These are phyloP conservation scores for Mediolabrus comicus DNA, from an alignment of 108 stramenopile genomes.

Conservation along the genomic window DNA sequence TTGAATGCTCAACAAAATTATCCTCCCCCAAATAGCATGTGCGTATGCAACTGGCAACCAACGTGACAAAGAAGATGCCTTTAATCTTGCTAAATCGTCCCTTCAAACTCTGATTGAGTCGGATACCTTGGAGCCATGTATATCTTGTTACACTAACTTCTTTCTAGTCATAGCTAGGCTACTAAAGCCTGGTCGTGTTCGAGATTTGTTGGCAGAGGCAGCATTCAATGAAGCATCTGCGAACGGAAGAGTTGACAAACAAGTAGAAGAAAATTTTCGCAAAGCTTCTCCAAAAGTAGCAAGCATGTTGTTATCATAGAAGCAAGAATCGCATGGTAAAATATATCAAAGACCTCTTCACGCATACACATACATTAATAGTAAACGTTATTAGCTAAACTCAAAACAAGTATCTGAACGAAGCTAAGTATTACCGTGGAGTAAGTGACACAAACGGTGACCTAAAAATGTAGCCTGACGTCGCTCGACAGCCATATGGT, in stretches of 20 bases:
- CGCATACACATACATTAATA: too few species aligned
- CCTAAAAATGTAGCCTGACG: too few species aligned
- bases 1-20: neutral
- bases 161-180: conserved; percentile 28
- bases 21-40: conserved; percentile 17
- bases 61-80: conserved; percentile 35
- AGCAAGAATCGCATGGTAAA: too few species aligned
- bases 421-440: too few species aligned
- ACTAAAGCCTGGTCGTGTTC: conserved; percentile 18
- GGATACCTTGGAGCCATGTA: conserved; percentile 18
- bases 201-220: conserved; percentile 33
- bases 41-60: conserved; percentile 24
- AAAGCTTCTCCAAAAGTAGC: conserved; percentile 22
- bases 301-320: conserved; percentile 14
- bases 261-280: conserved; percentile 25
- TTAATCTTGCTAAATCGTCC: conserved; percentile 36
- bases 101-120: conserved; percentile 29
- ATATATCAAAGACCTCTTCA: too few species aligned
- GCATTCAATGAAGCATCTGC: conserved; percentile 26
- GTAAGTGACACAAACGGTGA: too few species aligned
- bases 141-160: conserved; percentile 24
- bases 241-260: conserved; percentile 13
- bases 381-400: too few species aligned
- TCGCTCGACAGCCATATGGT: too few species aligned
- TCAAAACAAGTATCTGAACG: too few species aligned